A percentile compares a stretch with the other conserved stretches of the same genome.
These are phyloP conservation scores for Taiwanofungus camphoratus DNA, from an alignment of 1,284 basidiomycete genomes.

Conservation along the genomic window DNA sequence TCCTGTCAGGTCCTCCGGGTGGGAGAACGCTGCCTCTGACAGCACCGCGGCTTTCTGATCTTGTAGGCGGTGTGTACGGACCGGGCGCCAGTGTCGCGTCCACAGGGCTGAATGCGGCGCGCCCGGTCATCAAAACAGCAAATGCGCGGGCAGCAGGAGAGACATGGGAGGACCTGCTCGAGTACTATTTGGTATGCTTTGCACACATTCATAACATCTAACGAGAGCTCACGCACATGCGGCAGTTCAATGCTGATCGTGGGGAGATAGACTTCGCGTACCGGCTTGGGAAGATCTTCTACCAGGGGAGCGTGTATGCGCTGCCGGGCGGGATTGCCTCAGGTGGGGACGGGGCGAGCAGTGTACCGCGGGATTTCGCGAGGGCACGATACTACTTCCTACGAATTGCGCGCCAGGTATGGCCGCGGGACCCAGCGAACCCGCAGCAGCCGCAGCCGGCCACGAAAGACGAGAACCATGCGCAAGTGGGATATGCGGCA, in stretches of 20 bases:
- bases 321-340: slow-evolving; percentile 70
- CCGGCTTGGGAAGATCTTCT: slow-evolving; percentile 88
- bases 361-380: slow-evolving; percentile 68
- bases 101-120: slow-evolving; percentile 66
- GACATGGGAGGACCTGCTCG: slow-evolving; percentile 88
- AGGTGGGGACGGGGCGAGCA: slow-evolving; percentile 85
- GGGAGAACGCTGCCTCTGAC: slow-evolving; percentile 84
- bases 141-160: slow-evolving; percentile 79
- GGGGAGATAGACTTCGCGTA: slow-evolving; percentile 83
- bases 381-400: slow-evolving; percentile 80
- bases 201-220: background rate
- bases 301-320: slow-evolving; percentile 84
- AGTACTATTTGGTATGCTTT: slow-evolving; percentile 76
- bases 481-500: slow-evolving; percentile 62
- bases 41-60: slow-evolving; percentile 82
- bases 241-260: slow-evolving; percentile 86
- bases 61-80: slow-evolving; percentile 88
- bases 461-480: slow-evolving; percentile 48
- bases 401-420: slow-evolving; percentile 73
- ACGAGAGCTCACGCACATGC: slow-evolving; percentile 7
- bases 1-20: slow-evolving; percentile 84
- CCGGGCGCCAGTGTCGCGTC: slow-evolving; percentile 90
- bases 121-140: slow-evolving; percentile 81
- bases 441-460: slow-evolving; percentile 37
- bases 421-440: slow-evolving; percentile 70